Base-by-base conservation (phyloP, 805 yeast genomes). In the Metschnikowia santaceciliae region DNA sequence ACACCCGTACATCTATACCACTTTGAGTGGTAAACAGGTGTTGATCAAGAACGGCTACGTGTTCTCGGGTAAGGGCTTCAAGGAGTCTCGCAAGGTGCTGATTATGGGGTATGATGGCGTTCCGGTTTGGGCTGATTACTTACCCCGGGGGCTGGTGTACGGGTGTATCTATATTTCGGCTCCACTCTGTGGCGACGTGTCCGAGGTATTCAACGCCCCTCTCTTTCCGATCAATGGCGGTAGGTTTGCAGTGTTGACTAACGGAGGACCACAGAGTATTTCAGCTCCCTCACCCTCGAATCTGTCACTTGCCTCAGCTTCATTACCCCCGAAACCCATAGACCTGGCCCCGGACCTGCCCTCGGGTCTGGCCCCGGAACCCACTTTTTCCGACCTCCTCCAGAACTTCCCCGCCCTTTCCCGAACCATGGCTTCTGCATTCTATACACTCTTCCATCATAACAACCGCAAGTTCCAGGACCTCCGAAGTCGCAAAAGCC, bases 31-130 rank as follows among this genome's bases (percentile, higher is more conserved):
- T 19, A 78, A 76, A 56, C 83, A 81, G 47, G 65, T 86, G 0
- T 64, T 78, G 1, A 67, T 87, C 30, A 80, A 79, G 58, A 82
- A 81, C 51, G 83, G 82, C 20, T 56, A 65, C 43, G 59, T 88
- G 0, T 71, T 76, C 54, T 78, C 88, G 0, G 81, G 82, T 0
- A 79, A 76, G 53, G 90, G 89, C 0, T 86, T 80, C 67, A 76
- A 70, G 54, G 62, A 63, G 43, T 71, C 78, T 40, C 64, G 77
- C 40, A 67, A 71, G 40, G 64, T 79, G 17, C 70, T 65, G 48
- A 78, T 88, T 6, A 32, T 71, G 2, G 63, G 70, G 4, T 73
- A 78, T 34, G 77, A 72, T 34, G 72, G 83, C 36, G 74, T 84
- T 56, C 65, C 69, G 11, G 77, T 81, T 15, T 84, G 83, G 60